phyloP scores from a whole-genome alignment of 192 early-diverging fungal genomes.

The Linnemannia elongata region DNA sequence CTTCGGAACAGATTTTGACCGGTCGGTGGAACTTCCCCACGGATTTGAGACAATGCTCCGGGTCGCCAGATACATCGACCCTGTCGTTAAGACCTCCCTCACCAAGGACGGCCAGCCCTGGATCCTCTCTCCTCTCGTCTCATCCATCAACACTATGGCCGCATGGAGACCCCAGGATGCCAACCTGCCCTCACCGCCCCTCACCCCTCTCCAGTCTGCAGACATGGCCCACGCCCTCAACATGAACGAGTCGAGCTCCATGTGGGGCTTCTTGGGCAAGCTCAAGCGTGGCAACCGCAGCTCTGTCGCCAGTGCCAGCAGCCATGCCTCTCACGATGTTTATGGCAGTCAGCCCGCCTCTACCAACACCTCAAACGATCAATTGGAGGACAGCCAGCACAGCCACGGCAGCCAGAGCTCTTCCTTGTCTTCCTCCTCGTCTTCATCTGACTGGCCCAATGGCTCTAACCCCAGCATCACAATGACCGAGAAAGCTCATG shows the following conservation, averaged over 20 bases:
- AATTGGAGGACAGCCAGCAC: background rate
- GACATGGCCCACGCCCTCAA: constrained; percentile 12
- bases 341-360: constrained; percentile 23
- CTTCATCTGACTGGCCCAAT: constrained; percentile 10
- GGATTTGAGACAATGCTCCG: constrained; percentile 49
- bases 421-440: constrained; percentile 11
- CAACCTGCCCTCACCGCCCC: constrained; percentile 32
- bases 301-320: constrained; percentile 24
- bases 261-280: constrained; percentile 44
- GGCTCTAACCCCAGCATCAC: background rate
- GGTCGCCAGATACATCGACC: constrained; percentile 53
- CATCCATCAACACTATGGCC: constrained; percentile 50
- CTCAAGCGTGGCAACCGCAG: constrained; percentile 24
- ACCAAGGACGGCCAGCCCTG: constrained; percentile 41
- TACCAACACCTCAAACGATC: constrained; percentile 23
- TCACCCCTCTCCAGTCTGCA: constrained; percentile 23
- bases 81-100: constrained; percentile 45
- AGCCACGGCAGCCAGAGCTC: background rate
- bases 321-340: constrained; percentile 12
- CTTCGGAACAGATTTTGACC: constrained; percentile 58
- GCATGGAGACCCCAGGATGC: constrained; percentile 55
- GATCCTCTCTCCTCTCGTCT: constrained; percentile 54
- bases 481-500: background rate
- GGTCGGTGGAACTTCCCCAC: constrained; percentile 28
- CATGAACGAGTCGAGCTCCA: constrained; percentile 11